These are phyloP conservation scores for Penicillium rolfsii DNA, from an alignment of 2,329 filamentous ascomycete species.

Conservation along the genomic window DNA sequence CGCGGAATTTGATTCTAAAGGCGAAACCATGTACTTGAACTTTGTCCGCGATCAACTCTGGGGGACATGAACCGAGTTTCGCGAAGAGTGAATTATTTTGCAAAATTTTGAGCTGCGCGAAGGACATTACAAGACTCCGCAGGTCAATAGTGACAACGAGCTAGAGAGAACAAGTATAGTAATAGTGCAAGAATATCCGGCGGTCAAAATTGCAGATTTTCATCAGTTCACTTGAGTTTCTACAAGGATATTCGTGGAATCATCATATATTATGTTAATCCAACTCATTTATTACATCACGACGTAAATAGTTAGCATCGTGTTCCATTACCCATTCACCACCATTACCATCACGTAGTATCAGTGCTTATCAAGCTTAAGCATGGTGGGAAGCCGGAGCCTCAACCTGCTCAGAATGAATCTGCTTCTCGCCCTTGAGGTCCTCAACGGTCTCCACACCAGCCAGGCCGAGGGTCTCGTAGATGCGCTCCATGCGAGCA, in stretches of 20 bases:
- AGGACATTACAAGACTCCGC: background rate
- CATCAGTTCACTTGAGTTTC: too few species aligned
- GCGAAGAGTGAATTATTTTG: too few species aligned
- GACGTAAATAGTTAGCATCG: conserved; percentile 5
- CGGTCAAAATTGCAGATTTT: background rate
- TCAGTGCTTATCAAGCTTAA: background rate
- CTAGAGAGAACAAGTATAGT: background rate
- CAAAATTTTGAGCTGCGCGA: too few species aligned
- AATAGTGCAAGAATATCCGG: background rate
- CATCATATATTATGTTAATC: conserved; percentile 3
- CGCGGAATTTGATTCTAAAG: background rate
- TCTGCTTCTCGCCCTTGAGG: conserved; percentile 27
- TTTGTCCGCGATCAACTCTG: background rate
- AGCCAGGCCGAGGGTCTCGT: conserved; percentile 67
- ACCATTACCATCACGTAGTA: background rate
- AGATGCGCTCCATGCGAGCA: conserved; percentile 74
- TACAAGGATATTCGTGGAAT: too few species aligned
- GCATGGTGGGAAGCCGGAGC: conserved; percentile 6
- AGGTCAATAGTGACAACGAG: background rate
- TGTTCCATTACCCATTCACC: conserved; percentile 4
- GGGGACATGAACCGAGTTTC: too few species aligned
- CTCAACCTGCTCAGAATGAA: conserved; percentile 24
- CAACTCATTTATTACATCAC: conserved; percentile 3
- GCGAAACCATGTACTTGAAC: background rate
- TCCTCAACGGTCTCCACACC: conserved; percentile 32